A percentile compares a stretch with the other conserved stretches of the same genome.
Evolutionary conservation across 768 basidiomycete genomes (phyloP).

Genomic region (Tulasnella sp.): DNA sequence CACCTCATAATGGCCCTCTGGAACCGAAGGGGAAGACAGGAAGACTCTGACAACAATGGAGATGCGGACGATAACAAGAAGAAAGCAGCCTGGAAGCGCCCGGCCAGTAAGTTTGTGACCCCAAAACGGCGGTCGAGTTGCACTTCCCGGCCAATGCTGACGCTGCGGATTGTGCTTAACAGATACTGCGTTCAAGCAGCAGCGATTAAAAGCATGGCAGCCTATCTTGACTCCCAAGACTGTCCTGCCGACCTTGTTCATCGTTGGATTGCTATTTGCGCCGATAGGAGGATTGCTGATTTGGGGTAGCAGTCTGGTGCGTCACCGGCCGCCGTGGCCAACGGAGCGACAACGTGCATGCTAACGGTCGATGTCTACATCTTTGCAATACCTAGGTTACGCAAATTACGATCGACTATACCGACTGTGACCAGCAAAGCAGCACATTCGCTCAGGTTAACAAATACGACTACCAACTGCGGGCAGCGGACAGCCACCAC

Average conservation of each 20-base stretch:
- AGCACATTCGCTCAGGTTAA: slow-evolving; percentile 56
- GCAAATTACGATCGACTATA: slow-evolving; percentile 94
- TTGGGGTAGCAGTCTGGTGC: slow-evolving; percentile 74
- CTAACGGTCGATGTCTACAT: not conserved
- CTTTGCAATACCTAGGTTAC: slow-evolving; percentile 58
- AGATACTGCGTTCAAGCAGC: slow-evolving; percentile 99
- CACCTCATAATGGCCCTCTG: slow-evolving; percentile 24
- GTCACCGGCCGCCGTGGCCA: slow-evolving; percentile 29
- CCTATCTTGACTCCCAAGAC: slow-evolving; percentile 98
- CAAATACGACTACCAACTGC: slow-evolving; percentile 62
- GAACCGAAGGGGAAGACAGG: slow-evolving; percentile 19
- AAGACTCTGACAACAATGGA: slow-evolving; percentile 38
- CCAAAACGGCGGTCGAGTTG: not conserved
- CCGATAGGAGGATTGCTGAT: slow-evolving; percentile 93
- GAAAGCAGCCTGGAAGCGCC: slow-evolving; percentile 78
- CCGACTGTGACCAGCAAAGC: slow-evolving; percentile 70
- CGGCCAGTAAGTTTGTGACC: slow-evolving; percentile 61
- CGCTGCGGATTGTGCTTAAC: slow-evolving; percentile 32
- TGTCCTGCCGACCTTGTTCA: slow-evolving; percentile 92
- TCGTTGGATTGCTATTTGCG: slow-evolving; percentile 91
- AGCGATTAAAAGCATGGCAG: slow-evolving; percentile 99
- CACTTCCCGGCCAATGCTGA: slow-evolving; percentile 22
- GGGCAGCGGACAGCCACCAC: slow-evolving; percentile 49
- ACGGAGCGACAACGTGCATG: not conserved
- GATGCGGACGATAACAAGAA: slow-evolving; percentile 63